Base-by-base conservation (phyloP, 768 basidiomycete genomes). In the Albatrellus ellisii region DNA sequence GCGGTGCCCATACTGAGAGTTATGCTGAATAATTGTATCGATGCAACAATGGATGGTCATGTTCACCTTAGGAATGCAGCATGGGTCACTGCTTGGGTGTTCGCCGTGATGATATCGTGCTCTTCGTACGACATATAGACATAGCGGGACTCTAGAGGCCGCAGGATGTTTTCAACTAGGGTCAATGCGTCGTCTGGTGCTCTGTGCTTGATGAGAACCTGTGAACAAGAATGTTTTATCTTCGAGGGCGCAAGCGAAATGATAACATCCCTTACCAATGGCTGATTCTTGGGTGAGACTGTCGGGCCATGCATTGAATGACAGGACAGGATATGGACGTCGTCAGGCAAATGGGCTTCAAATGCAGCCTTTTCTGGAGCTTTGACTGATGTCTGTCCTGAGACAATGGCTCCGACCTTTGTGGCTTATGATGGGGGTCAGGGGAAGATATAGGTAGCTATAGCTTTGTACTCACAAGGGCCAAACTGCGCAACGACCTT, bases 71-170 rank as follows among this genome's bases (percentile, higher is more conserved):
- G 67, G 66, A 98, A 98, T 0, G 95, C 95, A 10, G 94, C 94
- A 53, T 99, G 95, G 0, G 90, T 97, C 11, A 95, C 94, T 0
- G 94, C 95, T 60, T 99, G 95, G 0, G 95, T 98, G 52, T 98
- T 98, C 10, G 95, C 95, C 0, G 95, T 99, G 36, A 98, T 86
- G 31, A 76, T 68, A 54, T 99, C 95, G 54, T 99, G 95, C 41
- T 97, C 90, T 47, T 92, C 86, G 60, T 95, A 98, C n/a, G 79
- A 81, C 29, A 99, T 67, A 57, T 97, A 79, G 28, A 99, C 94
- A 52, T 78, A 88, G 42, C 91, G 77, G 2, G 85, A 88, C 35
- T 73, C 68, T 54, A 98, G 77, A 14, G 81, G 80, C 4, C 68
- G 66, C 39, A 99, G 72, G 27, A 97, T 78, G 50, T 65, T 71